Base-by-base conservation (phyloP, 805 yeast genomes). In the Kodamaea kaohsiungensis region DNA sequence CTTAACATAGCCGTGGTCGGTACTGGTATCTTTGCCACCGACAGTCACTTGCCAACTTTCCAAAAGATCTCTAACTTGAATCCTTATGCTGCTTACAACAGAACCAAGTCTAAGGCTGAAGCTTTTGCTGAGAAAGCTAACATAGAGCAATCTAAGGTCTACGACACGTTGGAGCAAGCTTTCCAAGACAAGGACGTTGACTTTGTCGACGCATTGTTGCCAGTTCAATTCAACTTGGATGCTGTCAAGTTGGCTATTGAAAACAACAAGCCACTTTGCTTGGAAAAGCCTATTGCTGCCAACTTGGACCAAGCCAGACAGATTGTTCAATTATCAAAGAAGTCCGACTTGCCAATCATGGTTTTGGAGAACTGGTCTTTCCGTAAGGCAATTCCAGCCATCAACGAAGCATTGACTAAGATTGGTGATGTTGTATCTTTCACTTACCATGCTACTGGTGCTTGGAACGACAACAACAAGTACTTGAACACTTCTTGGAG, bases 271-370 rank as follows among this genome's bases (percentile, higher is more conserved):
- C 95, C 97, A 55, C 77, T 92, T 46, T 77, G 84, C 39, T 71
- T 93, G 64, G 98, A 93, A 69, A 93, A 93, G 73, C 98, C 98
- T 59, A 86, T 93, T 66, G 95, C 98, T 35, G 96, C 96, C 40
- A 86, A 81, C 56, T 69, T 93, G 63, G 81, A 77, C 9, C 96
- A 91, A 67, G 98, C 97, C 18, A 79, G 77, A 56, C 86, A 89
- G 69, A 83, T 93, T 54, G 97, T 92, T 42, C 69, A 83, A 56
- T 65, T 93, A 46, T 75, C 91, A 45, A 79, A 79, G 48, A 63
- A 77, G 7, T 76, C 92, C 15, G 83, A 83, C 27, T 64, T 89
- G 22, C 92, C 95, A 16, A 82, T 92, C 50, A 79, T 84, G 53
- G 78, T 93, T 50, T 86, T 89, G 64, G 98, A 93, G 72, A 92